Percentiles rank a stretch among this genome's conserved stretches.
phyloP scores from a whole-genome alignment of 768 basidiomycete genomes.

The Agaricus bisporus region DNA sequence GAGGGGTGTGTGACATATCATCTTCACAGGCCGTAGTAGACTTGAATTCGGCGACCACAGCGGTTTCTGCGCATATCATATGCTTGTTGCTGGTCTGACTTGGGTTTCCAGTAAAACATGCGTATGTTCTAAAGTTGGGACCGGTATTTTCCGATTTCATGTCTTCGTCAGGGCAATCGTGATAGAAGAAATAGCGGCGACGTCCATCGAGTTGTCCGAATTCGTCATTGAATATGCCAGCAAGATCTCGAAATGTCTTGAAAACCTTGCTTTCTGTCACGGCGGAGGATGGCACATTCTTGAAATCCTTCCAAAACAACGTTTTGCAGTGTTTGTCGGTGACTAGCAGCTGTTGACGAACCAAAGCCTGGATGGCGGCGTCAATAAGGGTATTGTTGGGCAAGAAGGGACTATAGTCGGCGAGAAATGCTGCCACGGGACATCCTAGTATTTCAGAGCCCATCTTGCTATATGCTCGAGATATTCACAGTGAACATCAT shows the following conservation, averaged over 20 bases:
- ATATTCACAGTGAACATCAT: no score
- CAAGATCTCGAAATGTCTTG: background rate
- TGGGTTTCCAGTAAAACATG: slow-evolving; percentile 8
- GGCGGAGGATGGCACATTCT: no score
- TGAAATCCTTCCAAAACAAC: background rate
- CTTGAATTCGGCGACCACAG: slow-evolving; percentile 13
- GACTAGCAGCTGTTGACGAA: background rate
- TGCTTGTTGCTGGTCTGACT: background rate
- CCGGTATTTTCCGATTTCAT: slow-evolving; percentile 11
- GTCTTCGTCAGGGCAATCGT: background rate
- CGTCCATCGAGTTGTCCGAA: background rate
- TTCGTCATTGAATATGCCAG: background rate
- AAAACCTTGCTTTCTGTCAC: background rate
- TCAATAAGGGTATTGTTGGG: background rate
- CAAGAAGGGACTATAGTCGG: background rate
- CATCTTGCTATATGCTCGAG: background rate
- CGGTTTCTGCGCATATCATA: slow-evolving; percentile 2
- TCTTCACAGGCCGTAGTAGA: background rate
- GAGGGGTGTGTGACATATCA: background rate
- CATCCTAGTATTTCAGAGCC: background rate
- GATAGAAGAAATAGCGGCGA: background rate
- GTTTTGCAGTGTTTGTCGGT: background rate
- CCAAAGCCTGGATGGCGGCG: background rate
- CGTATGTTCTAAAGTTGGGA: slow-evolving; percentile 12
- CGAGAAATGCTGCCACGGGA: background rate